A percentile compares a stretch with the other conserved stretches of the same genome.
phyloP scores from a whole-genome alignment of 148 eudicot species.

The Polygonum aviculare region DNA sequence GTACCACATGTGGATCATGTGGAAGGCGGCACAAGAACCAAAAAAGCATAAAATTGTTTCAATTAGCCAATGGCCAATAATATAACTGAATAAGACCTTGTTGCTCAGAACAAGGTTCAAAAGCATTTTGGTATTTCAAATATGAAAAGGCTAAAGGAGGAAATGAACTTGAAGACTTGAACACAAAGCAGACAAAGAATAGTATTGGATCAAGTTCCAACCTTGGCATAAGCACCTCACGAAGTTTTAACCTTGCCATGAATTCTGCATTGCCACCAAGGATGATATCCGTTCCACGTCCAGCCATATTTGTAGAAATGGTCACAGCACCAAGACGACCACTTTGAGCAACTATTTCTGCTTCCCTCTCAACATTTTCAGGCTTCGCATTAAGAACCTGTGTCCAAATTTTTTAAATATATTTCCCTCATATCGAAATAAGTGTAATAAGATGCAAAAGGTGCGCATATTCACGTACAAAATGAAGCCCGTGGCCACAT shows the following conservation, averaged over 20 bases:
- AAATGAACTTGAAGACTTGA: neutral
- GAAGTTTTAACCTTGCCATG: conserved; percentile 93
- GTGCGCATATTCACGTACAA: neutral
- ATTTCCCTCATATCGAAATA: neutral
- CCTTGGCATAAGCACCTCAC: conserved; percentile 99
- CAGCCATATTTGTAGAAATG: conserved; percentile 99
- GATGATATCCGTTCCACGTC: conserved; percentile 99
- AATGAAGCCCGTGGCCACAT: neutral
- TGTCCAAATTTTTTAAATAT: neutral
- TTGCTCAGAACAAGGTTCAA: neutral
- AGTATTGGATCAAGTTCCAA: conserved; percentile 10
- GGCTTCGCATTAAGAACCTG: conserved; percentile 98
- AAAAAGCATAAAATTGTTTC: neutral
- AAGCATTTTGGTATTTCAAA: neutral
- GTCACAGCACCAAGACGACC: conserved; percentile 99
- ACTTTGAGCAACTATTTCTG: conserved; percentile 99
- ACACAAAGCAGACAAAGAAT: neutral
- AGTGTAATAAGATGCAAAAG: neutral
- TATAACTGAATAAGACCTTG: neutral
- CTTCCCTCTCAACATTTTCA: conserved; percentile 99
- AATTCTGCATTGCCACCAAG: conserved; percentile 99
- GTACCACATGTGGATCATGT: neutral
- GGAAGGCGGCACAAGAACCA: neutral
- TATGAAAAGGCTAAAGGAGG: neutral
- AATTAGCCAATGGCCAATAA: neutral